A percentile compares a stretch with the other conserved stretches of the same genome.
Evolutionary conservation across 139 green algal species (phyloP).

Genomic region (Chlorella vulgaris): DNA sequence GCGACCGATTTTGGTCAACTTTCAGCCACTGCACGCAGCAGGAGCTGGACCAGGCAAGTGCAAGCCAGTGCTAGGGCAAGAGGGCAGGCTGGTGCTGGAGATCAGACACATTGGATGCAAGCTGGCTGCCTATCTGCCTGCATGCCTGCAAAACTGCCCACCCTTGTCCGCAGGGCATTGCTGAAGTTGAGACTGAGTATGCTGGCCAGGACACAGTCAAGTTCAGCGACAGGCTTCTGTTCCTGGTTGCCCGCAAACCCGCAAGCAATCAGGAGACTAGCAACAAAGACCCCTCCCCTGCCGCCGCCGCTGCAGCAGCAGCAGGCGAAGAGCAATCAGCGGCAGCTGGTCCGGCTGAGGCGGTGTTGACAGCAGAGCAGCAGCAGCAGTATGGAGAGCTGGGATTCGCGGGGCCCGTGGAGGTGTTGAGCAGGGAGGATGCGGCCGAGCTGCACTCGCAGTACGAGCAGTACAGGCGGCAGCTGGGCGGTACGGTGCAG

Average conservation of each 20-base stretch:
- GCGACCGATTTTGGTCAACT: constrained; percentile 29
- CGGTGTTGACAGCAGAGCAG: constrained; percentile 3
- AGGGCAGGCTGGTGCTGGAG: background rate
- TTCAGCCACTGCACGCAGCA: constrained; percentile 25
- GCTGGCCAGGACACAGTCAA: constrained; percentile 22
- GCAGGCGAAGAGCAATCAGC: background rate
- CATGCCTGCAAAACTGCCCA: background rate
- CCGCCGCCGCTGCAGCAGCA: background rate
- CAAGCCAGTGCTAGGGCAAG: background rate
- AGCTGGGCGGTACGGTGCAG: background rate
- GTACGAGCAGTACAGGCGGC: background rate
- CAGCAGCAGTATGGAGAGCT: background rate
- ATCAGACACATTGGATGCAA: no score
- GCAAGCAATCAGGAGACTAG: background rate
- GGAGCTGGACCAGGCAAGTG: constrained; percentile 16
- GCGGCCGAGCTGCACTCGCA: background rate
- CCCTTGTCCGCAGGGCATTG: constrained; percentile 9
- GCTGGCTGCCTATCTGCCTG: background rate
- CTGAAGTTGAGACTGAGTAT: constrained; percentile 16
- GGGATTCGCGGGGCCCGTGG: constrained; percentile 7
- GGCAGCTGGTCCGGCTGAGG: background rate
- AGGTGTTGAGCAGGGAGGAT: background rate
- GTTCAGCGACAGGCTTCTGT: constrained; percentile 30
- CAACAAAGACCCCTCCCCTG: background rate
- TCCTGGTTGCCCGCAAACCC: constrained; percentile 26